A percentile compares a stretch with the other conserved stretches of the same genome.
Evolutionary conservation across 2,329 filamentous ascomycete species (phyloP).

Genomic region (Fusarium oxysporum): DNA sequence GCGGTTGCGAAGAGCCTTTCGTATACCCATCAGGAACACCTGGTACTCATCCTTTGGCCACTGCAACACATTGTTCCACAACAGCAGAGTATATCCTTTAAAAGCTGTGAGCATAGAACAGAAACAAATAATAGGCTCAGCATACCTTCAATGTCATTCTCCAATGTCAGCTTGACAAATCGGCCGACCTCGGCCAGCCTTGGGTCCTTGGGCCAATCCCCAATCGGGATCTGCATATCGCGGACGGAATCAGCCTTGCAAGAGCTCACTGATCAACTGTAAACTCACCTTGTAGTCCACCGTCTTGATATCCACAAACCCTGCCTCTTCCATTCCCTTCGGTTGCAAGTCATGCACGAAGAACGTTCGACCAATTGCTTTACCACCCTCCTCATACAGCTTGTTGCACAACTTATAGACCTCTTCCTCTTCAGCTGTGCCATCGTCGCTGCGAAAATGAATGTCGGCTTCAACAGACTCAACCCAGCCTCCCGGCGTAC

Average conservation of each 20-base stretch:
- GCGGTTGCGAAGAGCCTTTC: conserved; percentile 19
- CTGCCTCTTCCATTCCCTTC: background rate
- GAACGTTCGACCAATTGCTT: background rate
- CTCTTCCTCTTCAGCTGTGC: background rate
- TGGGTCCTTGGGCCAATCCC: conserved; percentile 23
- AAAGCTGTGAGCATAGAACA: background rate
- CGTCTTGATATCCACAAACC: background rate
- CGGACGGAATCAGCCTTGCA: background rate
- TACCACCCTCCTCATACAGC: background rate
- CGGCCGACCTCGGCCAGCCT: conserved; percentile 17
- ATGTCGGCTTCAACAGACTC: conserved; percentile 25
- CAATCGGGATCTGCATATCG: conserved; percentile 11
- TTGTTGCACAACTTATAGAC: background rate
- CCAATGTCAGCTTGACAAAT: conserved; percentile 22
- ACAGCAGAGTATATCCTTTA: conserved; percentile 3
- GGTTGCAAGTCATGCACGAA: conserved; percentile 11
- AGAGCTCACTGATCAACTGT: accelerated
- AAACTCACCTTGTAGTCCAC: background rate
- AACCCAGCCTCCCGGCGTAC: conserved; percentile 18
- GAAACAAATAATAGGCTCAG: accelerated
- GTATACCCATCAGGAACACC: conserved; percentile 8
- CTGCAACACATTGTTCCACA: conserved; percentile 18
- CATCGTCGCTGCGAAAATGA: conserved; percentile 20
- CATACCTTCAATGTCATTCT: conserved; percentile 38
- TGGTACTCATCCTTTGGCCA: conserved; percentile 30